A percentile compares a stretch with the other conserved stretches of the same genome.
Conservation (phyloP, 371 early-diverging fungal species). For the Mortierella sp. region DNA sequence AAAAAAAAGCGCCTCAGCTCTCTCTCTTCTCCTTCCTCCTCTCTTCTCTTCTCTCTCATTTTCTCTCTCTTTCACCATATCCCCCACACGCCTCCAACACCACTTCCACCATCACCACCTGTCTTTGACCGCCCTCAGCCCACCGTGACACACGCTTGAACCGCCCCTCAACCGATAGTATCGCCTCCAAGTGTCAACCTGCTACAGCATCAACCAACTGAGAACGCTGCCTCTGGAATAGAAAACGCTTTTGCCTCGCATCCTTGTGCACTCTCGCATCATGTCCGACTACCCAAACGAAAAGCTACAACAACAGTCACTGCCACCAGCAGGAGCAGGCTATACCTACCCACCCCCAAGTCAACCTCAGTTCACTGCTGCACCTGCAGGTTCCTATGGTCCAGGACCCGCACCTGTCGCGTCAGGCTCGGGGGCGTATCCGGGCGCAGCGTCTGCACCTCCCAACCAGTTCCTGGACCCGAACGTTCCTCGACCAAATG, state of each 20-base stretch:
- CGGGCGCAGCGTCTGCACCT: constrained; percentile 19
- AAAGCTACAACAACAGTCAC: too few relatives aligned
- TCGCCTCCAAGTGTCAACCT: too few relatives aligned
- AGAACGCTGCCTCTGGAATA: neutral
- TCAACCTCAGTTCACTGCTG: too few relatives aligned
- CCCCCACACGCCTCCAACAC: neutral
- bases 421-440: constrained; percentile 12
- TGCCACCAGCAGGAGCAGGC: too few relatives aligned
- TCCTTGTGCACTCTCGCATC: too few relatives aligned
- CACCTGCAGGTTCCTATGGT: too few relatives aligned
- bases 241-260: too few relatives aligned
- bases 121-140: neutral
- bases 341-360: too few relatives aligned
- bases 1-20: too few relatives aligned
- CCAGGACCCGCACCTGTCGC: too few relatives aligned
- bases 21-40: neutral
- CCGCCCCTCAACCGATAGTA: too few relatives aligned
- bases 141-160: constrained; percentile 1
- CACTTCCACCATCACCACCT: constrained; percentile 3
- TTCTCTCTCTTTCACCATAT: neutral
- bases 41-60: neutral
- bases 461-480: constrained; percentile 32
- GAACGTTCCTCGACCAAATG: constrained; percentile 37
- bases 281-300: too few relatives aligned
- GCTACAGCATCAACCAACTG: neutral